Percentiles rank a stretch among this genome's conserved stretches.
These are phyloP conservation scores for Naegleria fowleri DNA, from an alignment of 208 protist species.

Conservation along the genomic window DNA sequence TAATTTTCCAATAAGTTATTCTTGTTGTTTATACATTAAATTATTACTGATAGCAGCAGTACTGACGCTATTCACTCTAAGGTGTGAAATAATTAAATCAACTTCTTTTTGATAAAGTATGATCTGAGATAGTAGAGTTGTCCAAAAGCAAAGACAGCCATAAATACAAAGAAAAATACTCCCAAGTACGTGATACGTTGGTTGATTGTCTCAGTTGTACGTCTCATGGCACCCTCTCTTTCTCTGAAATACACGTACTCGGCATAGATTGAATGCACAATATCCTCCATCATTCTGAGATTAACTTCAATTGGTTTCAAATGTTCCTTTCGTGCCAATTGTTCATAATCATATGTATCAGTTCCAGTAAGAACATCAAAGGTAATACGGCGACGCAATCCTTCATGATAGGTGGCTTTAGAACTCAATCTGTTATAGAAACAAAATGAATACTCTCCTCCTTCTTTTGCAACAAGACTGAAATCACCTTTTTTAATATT, in stretches of 20 bases:
- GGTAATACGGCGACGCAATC: background rate
- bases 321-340: conserved; percentile 67
- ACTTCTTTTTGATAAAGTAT: conserved; percentile 33
- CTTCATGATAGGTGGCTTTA: background rate
- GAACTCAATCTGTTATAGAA: conserved; percentile 12
- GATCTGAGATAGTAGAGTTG: conserved; percentile 23
- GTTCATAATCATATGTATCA: conserved; percentile 61
- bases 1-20: too few relatives aligned
- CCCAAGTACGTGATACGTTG: conserved; percentile 12
- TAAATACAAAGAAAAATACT: background rate
- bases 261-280: conserved; percentile 62
- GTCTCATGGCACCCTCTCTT: conserved; percentile 72
- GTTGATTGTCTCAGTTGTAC: conserved; percentile 57
- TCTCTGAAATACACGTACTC: conserved; percentile 76
- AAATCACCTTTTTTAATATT: conserved; percentile 15
- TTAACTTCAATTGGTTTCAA: conserved; percentile 78
- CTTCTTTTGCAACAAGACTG: conserved; percentile 1
- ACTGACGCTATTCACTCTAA: background rate
- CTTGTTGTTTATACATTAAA: background rate
- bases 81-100: conserved; percentile 17
- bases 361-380: conserved; percentile 26
- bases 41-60: background rate
- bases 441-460: conserved; percentile 25
- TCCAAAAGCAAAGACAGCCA: background rate
- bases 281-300: conserved; percentile 72